These are phyloP conservation scores for Botrytis aclada DNA, from an alignment of 2,329 filamentous ascomycete species.

Conservation along the genomic window DNA sequence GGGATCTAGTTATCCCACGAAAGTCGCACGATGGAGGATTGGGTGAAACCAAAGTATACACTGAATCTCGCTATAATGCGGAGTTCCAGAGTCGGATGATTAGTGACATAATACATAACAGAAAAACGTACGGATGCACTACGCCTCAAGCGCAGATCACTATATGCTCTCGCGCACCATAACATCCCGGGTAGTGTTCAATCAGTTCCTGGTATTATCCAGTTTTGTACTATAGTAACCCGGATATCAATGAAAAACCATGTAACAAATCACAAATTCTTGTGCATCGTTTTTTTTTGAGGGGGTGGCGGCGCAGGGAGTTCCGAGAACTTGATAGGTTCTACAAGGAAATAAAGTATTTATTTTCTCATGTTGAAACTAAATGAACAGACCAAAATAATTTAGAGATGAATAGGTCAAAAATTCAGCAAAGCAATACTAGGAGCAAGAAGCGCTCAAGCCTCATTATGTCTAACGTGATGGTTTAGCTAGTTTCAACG, in stretches of 20 bases:
- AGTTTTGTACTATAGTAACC: neutral
- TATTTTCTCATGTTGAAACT: neutral
- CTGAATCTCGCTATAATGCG: neutral
- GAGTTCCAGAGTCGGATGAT: neutral
- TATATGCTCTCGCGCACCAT: neutral
- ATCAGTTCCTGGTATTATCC: neutral
- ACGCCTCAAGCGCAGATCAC: neutral
- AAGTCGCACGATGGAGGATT: neutral
- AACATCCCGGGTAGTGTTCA: neutral
- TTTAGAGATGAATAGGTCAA: neutral
- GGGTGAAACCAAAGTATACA: neutral
- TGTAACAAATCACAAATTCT: neutral
- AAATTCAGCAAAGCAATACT: neutral
- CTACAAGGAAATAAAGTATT: neutral
- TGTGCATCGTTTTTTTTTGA: neutral
- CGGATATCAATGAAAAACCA: neutral
- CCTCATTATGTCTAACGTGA: neutral
- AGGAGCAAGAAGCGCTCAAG: slow-evolving; percentile 7
- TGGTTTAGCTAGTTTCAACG: slow-evolving; percentile 5
- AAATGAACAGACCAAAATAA: neutral
- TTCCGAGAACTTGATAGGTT: neutral
- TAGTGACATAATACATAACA: neutral
- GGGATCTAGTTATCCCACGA: neutral
- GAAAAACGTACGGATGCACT: neutral
- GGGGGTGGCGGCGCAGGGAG: neutral